Base-by-base conservation (phyloP, 345 rosid genomes). In the Jatropha curcas region DNA sequence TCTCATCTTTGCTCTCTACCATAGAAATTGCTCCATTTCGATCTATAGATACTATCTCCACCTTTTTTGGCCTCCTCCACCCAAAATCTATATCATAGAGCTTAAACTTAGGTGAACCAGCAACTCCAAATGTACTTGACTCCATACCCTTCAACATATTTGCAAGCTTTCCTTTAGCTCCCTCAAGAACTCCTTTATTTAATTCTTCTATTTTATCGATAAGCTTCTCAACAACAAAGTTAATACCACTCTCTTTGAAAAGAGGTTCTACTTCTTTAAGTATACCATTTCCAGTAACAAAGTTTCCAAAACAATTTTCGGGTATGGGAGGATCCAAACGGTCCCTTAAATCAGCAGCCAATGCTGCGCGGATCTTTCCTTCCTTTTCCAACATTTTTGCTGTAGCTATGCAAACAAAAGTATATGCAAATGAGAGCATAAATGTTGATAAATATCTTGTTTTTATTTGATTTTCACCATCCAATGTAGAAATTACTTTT, bases 1-100 rank as follows among this genome's bases (percentile, higher is more conserved):
- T 35, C 39, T 41, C 77, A 13, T 84, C 65, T 61, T 71, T 61
- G 48, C 64, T 79, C 70, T 74, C 83, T 0, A 78, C 69, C 76
- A 82, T 55, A 4, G 75, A 80, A 48, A 66, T 46, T 3, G 70
- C 11, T 7, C 57, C 57, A 5, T 13, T 45, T 63, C 74, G 71
- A 48, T 48, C 70, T 46, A 66, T 20, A 17, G 56, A 66, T 3
- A 8, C 39, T n/a, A 63, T 9, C 27, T 63, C 67, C 28, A 65
- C 68, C 53, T 24, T 25, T 30, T 45, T 41, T 28, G 68, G 68
- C 19, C 31, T 41, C 5, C 68, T 53, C 68, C 68, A 65, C 22
- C 68, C 68, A 27, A 65, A 65, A 24, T 65, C 68, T 1, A 10
- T 41, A 12, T 2, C 31, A 41, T 43, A 65, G 22, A 65, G 31